phyloP scores from a whole-genome alignment of 208 protist species.

The Wallacemonas rigidus region DNA sequence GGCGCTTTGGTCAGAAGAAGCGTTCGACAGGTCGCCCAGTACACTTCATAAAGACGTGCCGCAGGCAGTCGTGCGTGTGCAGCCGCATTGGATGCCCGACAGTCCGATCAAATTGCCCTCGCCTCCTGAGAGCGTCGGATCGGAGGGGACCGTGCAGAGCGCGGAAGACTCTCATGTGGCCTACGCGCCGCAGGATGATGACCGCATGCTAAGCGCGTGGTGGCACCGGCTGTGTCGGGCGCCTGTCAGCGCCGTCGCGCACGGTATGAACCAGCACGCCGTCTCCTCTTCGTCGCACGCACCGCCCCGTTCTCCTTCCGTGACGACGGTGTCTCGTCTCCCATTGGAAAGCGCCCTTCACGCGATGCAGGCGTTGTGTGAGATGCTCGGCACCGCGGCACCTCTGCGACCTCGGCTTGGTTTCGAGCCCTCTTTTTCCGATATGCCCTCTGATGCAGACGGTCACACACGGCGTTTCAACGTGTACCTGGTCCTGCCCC shows the following conservation, averaged over 20 bases:
- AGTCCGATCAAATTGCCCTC: not conserved
- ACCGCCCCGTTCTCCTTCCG: too few relatives aligned
- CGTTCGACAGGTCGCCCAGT: too few relatives aligned
- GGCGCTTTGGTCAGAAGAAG: not conserved
- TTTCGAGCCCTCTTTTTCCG: not conserved
- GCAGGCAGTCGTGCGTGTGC: too few relatives aligned
- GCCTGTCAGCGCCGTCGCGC: not conserved
- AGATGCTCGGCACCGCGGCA: not conserved
- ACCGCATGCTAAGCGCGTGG: not conserved
- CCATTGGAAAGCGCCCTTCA: not conserved
- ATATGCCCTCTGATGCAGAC: not conserved
- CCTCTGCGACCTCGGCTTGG: not conserved
- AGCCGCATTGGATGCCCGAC: not conserved
- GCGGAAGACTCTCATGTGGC: not conserved
- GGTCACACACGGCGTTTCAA: not conserved
- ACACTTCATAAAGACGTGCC: too few relatives aligned
- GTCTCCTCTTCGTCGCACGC: too few relatives aligned
- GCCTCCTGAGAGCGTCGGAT: too few relatives aligned
- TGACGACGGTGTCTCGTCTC: not conserved
- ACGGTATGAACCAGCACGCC: not conserved
- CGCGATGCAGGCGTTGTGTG: not conserved
- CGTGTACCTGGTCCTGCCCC: slow-evolving; percentile 9
- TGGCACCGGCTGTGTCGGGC: not conserved
- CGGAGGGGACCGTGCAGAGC: not conserved
- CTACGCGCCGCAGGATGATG: not conserved